Base-by-base conservation (phyloP, 306 rosid genomes). In the Inga laurina region DNA sequence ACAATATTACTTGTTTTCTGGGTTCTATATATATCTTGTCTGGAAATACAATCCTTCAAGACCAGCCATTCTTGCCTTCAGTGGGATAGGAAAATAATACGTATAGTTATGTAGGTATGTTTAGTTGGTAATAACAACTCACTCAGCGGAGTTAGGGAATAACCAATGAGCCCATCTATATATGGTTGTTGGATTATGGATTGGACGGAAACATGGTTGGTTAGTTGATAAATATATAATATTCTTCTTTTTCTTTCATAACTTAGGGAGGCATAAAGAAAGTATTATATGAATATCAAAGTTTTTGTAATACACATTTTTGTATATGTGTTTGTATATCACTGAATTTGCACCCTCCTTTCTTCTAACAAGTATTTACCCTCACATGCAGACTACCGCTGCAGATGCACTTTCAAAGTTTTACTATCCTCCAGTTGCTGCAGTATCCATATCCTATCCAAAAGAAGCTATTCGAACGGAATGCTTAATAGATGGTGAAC, bases 371-470 rank as follows among this genome's bases (percentile, higher is more conserved):
- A 79, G 61, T 69, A 85, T 75, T 77, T 77, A 79, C 65, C 45
- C 51, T 78, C 48, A 84, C 77, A 75, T 86, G 86, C 92, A 96
- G 99, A 87, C 85, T 49, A 80, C 89, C 80, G 94, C 98, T 54
- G 97, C 98, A 79, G 98, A 96, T 89, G 91, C 95, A 57, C 94
- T 96, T 82, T 90, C 97, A 37, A 90, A 94, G 83, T 92, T 94
- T 77, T 90, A 91, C 76, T 96, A 92, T 87, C 99, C 99, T 82
- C 99, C 99, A 15, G 97, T 94, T 82, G 98, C 99, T 71, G 93
- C 97, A 43, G 98, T 96, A 82, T 91, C 99, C 21, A 67, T 96
- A 80, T 94, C 99, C 85, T 96, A 96, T 88, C 97, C 99, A 66
- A 96, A 91, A 89, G 99, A 91, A 86, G 98, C 98, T 84, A 94